Evolutionary conservation across 1,139 yeast species (phyloP).

Genomic region (Hyphopichia buzzinii): DNA sequence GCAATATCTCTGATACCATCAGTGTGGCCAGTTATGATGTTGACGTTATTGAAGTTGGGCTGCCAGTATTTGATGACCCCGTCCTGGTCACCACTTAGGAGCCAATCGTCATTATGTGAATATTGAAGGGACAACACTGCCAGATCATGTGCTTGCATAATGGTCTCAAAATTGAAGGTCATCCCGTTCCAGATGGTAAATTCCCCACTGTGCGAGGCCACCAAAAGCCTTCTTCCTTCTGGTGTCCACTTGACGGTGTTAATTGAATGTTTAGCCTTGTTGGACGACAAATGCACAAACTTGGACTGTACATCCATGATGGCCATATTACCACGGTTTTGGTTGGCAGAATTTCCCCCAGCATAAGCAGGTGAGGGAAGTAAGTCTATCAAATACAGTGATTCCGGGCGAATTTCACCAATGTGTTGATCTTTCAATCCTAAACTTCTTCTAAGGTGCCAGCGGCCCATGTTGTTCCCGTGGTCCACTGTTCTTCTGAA

Average conservation of each 20-base stretch:
- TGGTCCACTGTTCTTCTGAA: constrained; percentile 86
- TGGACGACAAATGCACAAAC: constrained; percentile 86
- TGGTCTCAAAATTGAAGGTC: constrained; percentile 92
- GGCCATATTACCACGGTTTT: constrained; percentile 40
- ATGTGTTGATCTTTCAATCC: constrained; percentile 49
- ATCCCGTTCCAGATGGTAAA: constrained; percentile 96
- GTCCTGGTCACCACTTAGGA: constrained; percentile 88
- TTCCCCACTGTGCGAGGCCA: constrained; percentile 92
- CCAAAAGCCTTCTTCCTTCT: constrained; percentile 85
- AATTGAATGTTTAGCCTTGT: constrained; percentile 89
- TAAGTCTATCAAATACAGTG: constrained; percentile 68
- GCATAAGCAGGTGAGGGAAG: constrained; percentile 69
- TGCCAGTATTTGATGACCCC: constrained; percentile 96
- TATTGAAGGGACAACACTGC: constrained; percentile 80
- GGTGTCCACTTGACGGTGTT: constrained; percentile 96
- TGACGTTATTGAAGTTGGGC: constrained; percentile 94
- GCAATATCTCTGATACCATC: constrained; percentile 85
- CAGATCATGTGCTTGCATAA: constrained; percentile 97
- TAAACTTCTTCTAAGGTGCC: constrained; percentile 59
- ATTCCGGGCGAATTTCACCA: constrained; percentile 72
- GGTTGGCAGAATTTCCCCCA: constrained; percentile 20
- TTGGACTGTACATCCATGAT: constrained; percentile 68
- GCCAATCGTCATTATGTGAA: constrained; percentile 92
- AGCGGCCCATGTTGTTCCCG: constrained; percentile 78
- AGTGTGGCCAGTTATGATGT: constrained; percentile 75